Base-by-base conservation (phyloP, 805 yeast species). In the Monosporozyma aerobia region DNA sequence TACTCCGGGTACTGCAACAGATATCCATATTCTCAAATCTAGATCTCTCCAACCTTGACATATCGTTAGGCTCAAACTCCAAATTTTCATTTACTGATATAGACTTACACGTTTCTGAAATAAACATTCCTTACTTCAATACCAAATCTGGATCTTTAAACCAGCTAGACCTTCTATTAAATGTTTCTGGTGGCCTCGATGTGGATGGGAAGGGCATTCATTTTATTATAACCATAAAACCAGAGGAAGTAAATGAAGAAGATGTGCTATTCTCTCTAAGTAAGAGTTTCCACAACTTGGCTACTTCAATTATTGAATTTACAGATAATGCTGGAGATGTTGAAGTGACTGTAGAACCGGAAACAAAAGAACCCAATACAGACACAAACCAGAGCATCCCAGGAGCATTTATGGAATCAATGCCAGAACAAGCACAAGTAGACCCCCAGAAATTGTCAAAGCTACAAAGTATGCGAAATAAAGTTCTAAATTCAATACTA, bases 1-100 rank as follows among this genome's bases (percentile, higher is more conserved):
- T 90, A 44, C 80, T 86, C 44, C 89, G 88, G 67, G 80, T 90
- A 4, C 76, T 90, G 27, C 87, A 86, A 64, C 92, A 88, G 67
- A 78, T 90, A 45, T 81, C 90, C 14, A 70, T 90, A 44, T 87
- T 90, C 62, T 85, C 96, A 1, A 86, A 84, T 58, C 78, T 90
- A 23, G 95, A 90, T 65, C 73, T 89, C 19, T 85, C 89, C 19
- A 85, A 89, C 63, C 67, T 90, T 51, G 94, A 89, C 61, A 89
- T 90, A 0, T 83, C 95, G 5, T 70, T 87, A 22, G 87, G 87
- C 1, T 72, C 83, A 3, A 76, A 73, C 52, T 72, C 74, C 16
- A 69, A 72, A 66, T 77, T 76, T 65, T 73, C 72, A 53, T 75
- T 78, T 16, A 76, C 78, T 46, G 83, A 87, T 64, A 79, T 90